phyloP scores from a whole-genome alignment of 1,284 basidiomycete genomes.

The Boletus semigastroideus region DNA sequence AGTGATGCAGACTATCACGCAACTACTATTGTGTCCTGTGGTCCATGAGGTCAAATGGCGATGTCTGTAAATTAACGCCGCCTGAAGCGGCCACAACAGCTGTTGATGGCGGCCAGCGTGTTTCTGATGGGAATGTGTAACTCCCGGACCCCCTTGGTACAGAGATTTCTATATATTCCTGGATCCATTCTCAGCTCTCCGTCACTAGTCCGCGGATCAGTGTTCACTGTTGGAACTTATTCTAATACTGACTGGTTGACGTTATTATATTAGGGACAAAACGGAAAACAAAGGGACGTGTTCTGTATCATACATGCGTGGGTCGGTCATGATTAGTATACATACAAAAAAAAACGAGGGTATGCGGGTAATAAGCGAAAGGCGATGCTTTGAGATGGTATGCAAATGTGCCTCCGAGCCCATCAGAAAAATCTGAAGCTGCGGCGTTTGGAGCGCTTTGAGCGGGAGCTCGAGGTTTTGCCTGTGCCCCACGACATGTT shows the following conservation, averaged over 20 bases:
- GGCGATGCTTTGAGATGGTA: neutral
- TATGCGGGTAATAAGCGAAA: slow-evolving; percentile 1
- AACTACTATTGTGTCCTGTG: neutral
- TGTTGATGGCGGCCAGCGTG: neutral
- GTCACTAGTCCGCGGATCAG: slow-evolving; percentile 1
- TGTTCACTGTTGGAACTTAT: neutral
- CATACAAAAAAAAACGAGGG: neutral
- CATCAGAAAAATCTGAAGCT: slow-evolving; percentile 14
- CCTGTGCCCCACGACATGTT: slow-evolving; percentile 27
- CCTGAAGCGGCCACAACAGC: neutral
- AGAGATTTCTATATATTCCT: neutral
- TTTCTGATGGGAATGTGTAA: neutral
- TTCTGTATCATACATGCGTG: slow-evolving; percentile 16
- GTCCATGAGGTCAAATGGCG: neutral
- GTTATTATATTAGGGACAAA: neutral
- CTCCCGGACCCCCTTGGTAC: neutral
- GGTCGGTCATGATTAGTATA: slow-evolving; percentile 4
- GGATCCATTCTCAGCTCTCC: neutral
- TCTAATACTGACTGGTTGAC: neutral
- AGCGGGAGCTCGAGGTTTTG: neutral
- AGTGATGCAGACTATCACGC: neutral
- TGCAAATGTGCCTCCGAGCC: neutral
- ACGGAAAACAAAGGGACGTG: neutral
- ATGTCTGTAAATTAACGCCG: neutral
- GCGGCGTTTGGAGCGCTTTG: slow-evolving; percentile 10